Base-by-base conservation (phyloP, 495 filamentous ascomycete genomes). In the Durotheca rogersii region DNA sequence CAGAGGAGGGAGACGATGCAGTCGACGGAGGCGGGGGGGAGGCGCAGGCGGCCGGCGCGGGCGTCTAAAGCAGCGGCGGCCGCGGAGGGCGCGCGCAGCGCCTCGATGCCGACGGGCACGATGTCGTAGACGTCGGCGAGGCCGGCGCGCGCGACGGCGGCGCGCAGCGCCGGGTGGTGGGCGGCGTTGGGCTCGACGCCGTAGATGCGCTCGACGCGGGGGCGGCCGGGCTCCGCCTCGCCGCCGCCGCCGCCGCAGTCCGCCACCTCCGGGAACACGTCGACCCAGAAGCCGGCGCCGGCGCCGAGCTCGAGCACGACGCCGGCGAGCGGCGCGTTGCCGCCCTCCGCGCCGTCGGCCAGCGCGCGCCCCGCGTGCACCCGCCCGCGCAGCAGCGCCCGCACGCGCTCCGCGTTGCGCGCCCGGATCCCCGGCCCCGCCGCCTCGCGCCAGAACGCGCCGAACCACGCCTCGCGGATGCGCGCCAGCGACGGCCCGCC, bases 1-100 rank as follows among this genome's bases (percentile, higher is more conserved):
- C 87, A 88, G 7, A 86, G 78, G 34, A 88, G 70, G 10, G 81
- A 81, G 35, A 89, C 72, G 29, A 90, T 80, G 29, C 80, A 83
- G 57, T 91, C 87, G 19, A 88, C 78, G 16, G 75, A 71, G 0
- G 65, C 81, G n/a, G n/a, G n/a, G n/a, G n/a, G n/a, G n/a, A n/a
- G n/a, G n/a, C n/a, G n/a, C n/a, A n/a, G n/a, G n/a, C n/a, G n/a
- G n/a, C n/a, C n/a, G n/a, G n/a, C n/a, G n/a, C n/a, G n/a, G n/a
- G n/a, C n/a, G n/a, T n/a, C n/a, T n/a, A n/a, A n/a, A n/a, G n/a
- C n/a, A n/a, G n/a, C n/a, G n/a, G n/a, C n/a, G n/a, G n/a, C n/a
- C n/a, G n/a, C n/a, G n/a, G n/a, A n/a, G n/a, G n/a, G n/a, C n/a
- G n/a, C 63, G 7, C 69, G 72, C 2, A 76, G 42, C 14, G 81